Percentiles rank a stretch among this genome's conserved stretches.
Conservation (phyloP, 164 flowering plant species). For the Pachysandra terminalis region DNA sequence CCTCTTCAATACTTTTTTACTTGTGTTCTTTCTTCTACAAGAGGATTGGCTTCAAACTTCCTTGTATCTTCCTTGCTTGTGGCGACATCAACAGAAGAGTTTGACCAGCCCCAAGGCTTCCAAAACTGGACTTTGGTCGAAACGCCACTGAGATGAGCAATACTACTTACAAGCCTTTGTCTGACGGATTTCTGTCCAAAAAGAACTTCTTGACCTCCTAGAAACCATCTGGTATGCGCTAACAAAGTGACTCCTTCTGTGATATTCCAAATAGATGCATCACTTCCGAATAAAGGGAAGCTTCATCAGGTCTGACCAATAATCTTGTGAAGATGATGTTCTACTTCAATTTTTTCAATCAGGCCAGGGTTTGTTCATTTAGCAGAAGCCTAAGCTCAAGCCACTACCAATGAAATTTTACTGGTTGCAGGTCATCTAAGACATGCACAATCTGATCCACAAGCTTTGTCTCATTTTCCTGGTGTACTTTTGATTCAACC, state of each 20-base stretch:
- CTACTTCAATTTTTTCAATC: conserved; percentile 60
- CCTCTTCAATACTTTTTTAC: conserved; percentile 41
- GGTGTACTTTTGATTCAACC: conserved; percentile 39
- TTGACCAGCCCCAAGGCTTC: conserved; percentile 97
- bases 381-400: conserved; percentile 85
- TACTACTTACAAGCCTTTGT: conserved; percentile 64
- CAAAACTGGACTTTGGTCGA: conserved; percentile 64
- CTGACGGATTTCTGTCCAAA: conserved; percentile 84
- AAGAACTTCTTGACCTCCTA: too few species aligned
- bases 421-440: conserved; percentile 83
- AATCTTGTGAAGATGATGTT: conserved; percentile 79
- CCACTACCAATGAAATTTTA: conserved; percentile 94
- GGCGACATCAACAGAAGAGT: conserved; percentile 22
- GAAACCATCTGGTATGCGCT: conserved; percentile 82
- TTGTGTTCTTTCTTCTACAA: conserved; percentile 82
- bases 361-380: conserved; percentile 87
- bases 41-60: conserved; percentile 49
- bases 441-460: conserved; percentile 72
- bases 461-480: conserved; percentile 62
- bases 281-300: conserved; percentile 83
- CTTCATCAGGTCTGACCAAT: conserved; percentile 95
- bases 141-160: conserved; percentile 65
- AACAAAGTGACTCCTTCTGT: conserved; percentile 81
- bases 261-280: conserved; percentile 87
- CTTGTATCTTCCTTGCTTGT: conserved; percentile 41